These are phyloP conservation scores for Penicillium sp. DNA, from an alignment of 2,329 filamentous ascomycete species.

Conservation along the genomic window DNA sequence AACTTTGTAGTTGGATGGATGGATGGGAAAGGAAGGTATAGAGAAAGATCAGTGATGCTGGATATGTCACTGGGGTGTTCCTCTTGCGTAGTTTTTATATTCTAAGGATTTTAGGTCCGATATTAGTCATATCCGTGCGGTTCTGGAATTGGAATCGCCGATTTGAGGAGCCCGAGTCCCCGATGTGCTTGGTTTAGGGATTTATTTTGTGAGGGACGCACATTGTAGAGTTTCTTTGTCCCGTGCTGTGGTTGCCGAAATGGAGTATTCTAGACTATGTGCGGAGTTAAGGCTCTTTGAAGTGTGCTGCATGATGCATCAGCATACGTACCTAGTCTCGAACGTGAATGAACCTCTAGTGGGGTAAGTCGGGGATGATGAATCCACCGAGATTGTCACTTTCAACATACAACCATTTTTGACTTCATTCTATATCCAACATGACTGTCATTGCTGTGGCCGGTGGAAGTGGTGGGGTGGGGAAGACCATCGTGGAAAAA, in stretches of 20 bases:
- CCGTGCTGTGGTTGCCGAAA: too few species aligned
- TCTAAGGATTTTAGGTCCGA: constrained; percentile 1
- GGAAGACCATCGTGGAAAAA: constrained; percentile 47
- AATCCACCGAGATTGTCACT: not conserved
- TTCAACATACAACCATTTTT: not conserved
- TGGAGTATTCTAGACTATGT: not conserved
- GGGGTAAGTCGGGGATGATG: constrained; percentile 5
- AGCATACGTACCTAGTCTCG: too few species aligned
- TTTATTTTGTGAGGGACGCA: not conserved
- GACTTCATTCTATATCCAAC: not conserved
- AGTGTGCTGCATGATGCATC: too few species aligned
- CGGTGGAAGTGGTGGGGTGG: constrained; percentile 48
- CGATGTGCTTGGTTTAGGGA: constrained; percentile 9
- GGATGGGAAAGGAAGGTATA: not conserved
- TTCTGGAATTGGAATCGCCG: constrained; percentile 19
- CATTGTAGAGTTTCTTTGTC: too few species aligned
- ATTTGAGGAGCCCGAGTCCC: constrained; percentile 26
- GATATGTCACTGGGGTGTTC: constrained; percentile 3
- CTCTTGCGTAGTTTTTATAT: constrained; percentile 19
- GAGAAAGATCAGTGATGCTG: not conserved
- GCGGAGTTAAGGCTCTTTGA: not conserved
- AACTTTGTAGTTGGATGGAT: not conserved
- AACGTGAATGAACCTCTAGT: not conserved
- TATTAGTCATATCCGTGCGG: constrained; percentile 23
- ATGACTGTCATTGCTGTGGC: constrained; percentile 48